Conservation (phyloP, 2,329 filamentous ascomycete species). For the Pseudocercospora fijiensis region DNA sequence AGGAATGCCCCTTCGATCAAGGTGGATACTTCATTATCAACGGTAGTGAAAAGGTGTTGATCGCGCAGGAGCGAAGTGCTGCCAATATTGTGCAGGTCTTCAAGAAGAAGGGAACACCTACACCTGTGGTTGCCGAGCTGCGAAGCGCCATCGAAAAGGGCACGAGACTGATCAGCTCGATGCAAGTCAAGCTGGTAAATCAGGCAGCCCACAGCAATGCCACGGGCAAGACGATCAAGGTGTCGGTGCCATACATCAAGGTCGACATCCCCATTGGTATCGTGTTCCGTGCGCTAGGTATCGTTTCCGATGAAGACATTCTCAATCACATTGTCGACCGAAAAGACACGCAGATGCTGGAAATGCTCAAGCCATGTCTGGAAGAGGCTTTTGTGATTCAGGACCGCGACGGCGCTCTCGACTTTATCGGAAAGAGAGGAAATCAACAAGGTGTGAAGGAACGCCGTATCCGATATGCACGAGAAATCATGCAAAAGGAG, state of each 20-base stretch:
- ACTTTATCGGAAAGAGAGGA: slow-evolving; percentile 93
- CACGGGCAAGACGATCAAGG: slow-evolving; percentile 84
- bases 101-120: slow-evolving; percentile 94
- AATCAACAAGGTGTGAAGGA: slow-evolving; percentile 73
- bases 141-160: slow-evolving; percentile 95
- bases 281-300: slow-evolving; percentile 90
- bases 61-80: slow-evolving; percentile 94
- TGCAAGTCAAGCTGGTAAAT: slow-evolving; percentile 79
- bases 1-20: slow-evolving; percentile 97
- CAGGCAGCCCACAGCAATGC: slow-evolving; percentile 58
- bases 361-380: slow-evolving; percentile 95
- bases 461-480: slow-evolving; percentile 86
- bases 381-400: slow-evolving; percentile 97
- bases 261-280: slow-evolving; percentile 89
- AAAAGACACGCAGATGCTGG: slow-evolving; percentile 93
- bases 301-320: slow-evolving; percentile 97
- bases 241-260: slow-evolving; percentile 91
- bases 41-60: slow-evolving; percentile 96
- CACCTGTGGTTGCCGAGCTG: slow-evolving; percentile 92
- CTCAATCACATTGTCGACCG: slow-evolving; percentile 95
- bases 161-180: slow-evolving; percentile 86
- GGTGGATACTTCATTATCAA: slow-evolving; percentile 99
- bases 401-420: slow-evolving; percentile 87
- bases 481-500: slow-evolving; percentile 95
- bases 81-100: slow-evolving; percentile 99